phyloP scores from a whole-genome alignment of 2,329 filamentous ascomycete species.

The Aspergillus luchuensis region DNA sequence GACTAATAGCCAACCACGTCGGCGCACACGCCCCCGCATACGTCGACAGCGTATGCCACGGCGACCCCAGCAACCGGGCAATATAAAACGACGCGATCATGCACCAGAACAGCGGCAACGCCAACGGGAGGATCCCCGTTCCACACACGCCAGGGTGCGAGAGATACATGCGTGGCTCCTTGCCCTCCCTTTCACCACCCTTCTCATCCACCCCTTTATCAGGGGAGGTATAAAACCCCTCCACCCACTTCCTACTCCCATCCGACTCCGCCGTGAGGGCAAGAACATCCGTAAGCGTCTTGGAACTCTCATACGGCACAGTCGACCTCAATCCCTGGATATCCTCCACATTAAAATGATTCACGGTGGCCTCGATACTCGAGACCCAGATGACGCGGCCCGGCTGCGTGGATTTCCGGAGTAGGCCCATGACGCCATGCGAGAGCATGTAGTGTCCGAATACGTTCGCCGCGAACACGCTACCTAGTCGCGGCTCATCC shows the following conservation, averaged over 20 bases:
- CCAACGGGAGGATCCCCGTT: constrained; percentile 77
- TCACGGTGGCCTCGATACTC: constrained; percentile 69
- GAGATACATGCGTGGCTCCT: constrained; percentile 68
- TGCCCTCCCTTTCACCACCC: background rate
- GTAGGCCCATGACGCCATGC: constrained; percentile 75
- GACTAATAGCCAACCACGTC: constrained; percentile 74
- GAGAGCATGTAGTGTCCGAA: constrained; percentile 93
- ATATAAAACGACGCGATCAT: constrained; percentile 71
- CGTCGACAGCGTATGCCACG: constrained; percentile 79
- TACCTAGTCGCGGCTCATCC: constrained; percentile 66
- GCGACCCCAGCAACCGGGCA: constrained; percentile 76
- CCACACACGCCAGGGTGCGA: constrained; percentile 84
- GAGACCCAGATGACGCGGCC: constrained; percentile 85
- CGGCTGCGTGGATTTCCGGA: constrained; percentile 52
- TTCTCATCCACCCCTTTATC: background rate
- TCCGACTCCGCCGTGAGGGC: constrained; percentile 62
- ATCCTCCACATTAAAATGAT: constrained; percentile 66
- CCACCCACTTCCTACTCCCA: constrained; percentile 49
- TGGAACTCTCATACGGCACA: constrained; percentile 79
- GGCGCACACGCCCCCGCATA: constrained; percentile 77
- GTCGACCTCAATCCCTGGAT: constrained; percentile 69
- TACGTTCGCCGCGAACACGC: constrained; percentile 87
- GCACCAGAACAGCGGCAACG: constrained; percentile 66
- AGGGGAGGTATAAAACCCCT: constrained; percentile 56
- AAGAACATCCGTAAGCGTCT: constrained; percentile 83